Percentiles rank a stretch among this genome's conserved stretches.
These are phyloP conservation scores for Fulvia fulva DNA, from an alignment of 2,329 filamentous ascomycete genomes.

Conservation along the genomic window DNA sequence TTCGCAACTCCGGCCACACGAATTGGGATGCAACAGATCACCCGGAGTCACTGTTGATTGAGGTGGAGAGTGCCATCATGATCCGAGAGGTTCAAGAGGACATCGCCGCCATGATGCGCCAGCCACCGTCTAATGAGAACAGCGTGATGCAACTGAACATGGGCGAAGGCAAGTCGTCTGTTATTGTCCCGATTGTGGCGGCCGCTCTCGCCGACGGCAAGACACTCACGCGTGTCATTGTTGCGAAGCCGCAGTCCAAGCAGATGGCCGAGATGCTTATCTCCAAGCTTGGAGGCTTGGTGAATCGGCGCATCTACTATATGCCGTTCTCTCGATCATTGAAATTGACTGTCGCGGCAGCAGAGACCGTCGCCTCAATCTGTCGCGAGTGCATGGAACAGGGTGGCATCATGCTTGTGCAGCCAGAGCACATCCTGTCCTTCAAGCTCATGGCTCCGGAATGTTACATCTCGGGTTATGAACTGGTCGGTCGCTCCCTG, in stretches of 20 bases:
- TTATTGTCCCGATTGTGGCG: slow-evolving; percentile 64
- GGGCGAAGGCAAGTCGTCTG: slow-evolving; percentile 67
- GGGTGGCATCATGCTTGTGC: slow-evolving; percentile 54
- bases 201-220: slow-evolving; percentile 39
- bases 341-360: slow-evolving; percentile 29
- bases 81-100: slow-evolving; percentile 60
- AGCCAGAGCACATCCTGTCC: slow-evolving; percentile 63
- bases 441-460: slow-evolving; percentile 62
- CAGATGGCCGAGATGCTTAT: slow-evolving; percentile 58
- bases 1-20: slow-evolving; percentile 47
- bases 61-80: slow-evolving; percentile 61
- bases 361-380: slow-evolving; percentile 35
- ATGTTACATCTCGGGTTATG: slow-evolving; percentile 47
- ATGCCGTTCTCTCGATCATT: slow-evolving; percentile 57
- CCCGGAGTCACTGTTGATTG: slow-evolving; percentile 63
- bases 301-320: slow-evolving; percentile 52
- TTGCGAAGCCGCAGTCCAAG: slow-evolving; percentile 54
- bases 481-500: slow-evolving; percentile 46
- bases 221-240: slow-evolving; percentile 51
- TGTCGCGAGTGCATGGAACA: slow-evolving; percentile 41
- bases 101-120: slow-evolving; percentile 59
- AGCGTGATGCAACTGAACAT: slow-evolving; percentile 65
- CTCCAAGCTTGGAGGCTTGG: slow-evolving; percentile 51
- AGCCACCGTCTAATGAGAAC: slow-evolving; percentile 49
- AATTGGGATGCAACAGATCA: slow-evolving; percentile 54